Percentiles rank a stretch among this genome's conserved stretches.
Conservation (phyloP, 208 protist genomes). For the Acanthamoeba quina region DNA sequence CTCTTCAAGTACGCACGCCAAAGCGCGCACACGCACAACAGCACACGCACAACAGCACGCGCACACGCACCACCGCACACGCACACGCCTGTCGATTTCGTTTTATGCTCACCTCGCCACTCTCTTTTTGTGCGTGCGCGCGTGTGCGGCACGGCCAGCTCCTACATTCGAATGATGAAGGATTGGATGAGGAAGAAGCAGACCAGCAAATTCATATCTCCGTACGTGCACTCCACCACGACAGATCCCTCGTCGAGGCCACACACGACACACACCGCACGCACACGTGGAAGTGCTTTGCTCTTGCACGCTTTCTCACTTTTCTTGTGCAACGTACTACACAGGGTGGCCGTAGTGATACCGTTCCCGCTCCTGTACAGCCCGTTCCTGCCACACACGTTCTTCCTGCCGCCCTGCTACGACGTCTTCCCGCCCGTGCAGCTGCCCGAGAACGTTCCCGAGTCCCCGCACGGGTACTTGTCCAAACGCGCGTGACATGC, state of each 20-base stretch:
- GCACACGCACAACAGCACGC: no score
- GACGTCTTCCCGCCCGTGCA: slow-evolving; percentile 11
- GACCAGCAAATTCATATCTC: slow-evolving; percentile 5
- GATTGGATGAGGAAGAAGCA: slow-evolving; percentile 62
- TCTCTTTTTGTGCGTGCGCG: no score
- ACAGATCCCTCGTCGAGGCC: no score
- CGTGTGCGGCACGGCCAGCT: not conserved
- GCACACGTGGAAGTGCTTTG: no score
- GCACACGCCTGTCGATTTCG: not conserved
- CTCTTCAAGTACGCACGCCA: slow-evolving; percentile 41
- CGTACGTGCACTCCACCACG: not conserved
- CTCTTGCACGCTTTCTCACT: not conserved
- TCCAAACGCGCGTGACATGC: no score
- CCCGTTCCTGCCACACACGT: slow-evolving; percentile 21
- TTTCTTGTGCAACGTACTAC: not conserved
- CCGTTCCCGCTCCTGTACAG: slow-evolving; percentile 46
- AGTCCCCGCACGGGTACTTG: not conserved
- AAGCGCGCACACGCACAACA: no score
- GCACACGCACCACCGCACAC: no score
- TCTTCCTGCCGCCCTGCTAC: slow-evolving; percentile 50
- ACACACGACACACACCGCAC: no score
- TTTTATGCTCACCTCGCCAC: not conserved
- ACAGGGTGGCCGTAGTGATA: slow-evolving; percentile 38
- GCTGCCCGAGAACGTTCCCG: not conserved
- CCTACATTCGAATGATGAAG: slow-evolving; percentile 55